Base-by-base conservation (phyloP, 208 protist genomes). In the Trypanosoma avium region DNA sequence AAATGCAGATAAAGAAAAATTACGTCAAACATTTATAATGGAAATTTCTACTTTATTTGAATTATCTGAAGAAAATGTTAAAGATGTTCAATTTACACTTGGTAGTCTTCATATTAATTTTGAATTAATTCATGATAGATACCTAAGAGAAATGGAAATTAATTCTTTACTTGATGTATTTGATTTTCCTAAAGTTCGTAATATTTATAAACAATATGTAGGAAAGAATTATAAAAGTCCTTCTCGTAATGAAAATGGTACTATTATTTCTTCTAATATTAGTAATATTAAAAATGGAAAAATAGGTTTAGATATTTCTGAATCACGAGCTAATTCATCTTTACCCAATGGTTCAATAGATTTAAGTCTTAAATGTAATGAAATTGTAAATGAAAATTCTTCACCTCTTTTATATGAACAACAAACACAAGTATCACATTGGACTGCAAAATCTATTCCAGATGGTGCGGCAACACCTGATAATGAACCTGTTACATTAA, bases 11-110 rank as follows among this genome's bases (percentile, higher is more conserved):
- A 49, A 60, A 27, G 67, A 79, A 1, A 66, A 73, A 52, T 50
- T 86, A 38, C 47, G 53, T 33, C 60, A 74, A 0, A 73, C 75
- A 4, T 81, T 85, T 67, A 30, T 67, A 3, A 61, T 24, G 8
- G 79, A 85, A 55, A 32, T 72, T 22, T 36, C 69, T 38, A 45
- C 27, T 22, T 64, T 78, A 17, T 85, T 77, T 74, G 75, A 77
- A 21, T 59, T 85, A 12, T 43, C 68, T 19, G 45, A 64, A 26
- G 68, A 79, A 35, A 70, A 70, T 49, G 67, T 85, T 0, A 56
- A 29, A 17, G 53, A 67, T 40, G 52, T 85, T 0, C 1, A 64
- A 36, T 78, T 81, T 54, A 29, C 21, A 15, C 38, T 72, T 7
- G 81, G 71, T 26, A 74, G 71, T 40, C 67, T 81, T n/a, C 62